These are phyloP conservation scores for Marchantia polymorpha DNA, from an alignment of 225 moss, liverwort and hornwort species.

Conservation along the genomic window DNA sequence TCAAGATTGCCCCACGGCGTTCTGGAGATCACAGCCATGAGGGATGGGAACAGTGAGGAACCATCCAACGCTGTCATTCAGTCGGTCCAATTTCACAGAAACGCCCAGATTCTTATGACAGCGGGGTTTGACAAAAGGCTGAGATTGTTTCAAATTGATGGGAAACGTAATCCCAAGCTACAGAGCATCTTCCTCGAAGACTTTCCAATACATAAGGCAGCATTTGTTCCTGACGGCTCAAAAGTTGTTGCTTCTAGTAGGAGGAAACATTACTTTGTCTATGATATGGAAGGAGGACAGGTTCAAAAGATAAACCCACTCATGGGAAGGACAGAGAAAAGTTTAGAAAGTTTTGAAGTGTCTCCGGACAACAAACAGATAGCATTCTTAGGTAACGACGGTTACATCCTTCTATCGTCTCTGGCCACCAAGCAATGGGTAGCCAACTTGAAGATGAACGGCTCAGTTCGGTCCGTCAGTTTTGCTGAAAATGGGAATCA, in stretches of 20 bases:
- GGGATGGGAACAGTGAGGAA: conserved; percentile 72
- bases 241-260: conserved; percentile 71
- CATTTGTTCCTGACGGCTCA: conserved; percentile 89
- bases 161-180: conserved; percentile 87
- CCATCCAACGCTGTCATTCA: conserved; percentile 76
- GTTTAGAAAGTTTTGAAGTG: conserved; percentile 73
- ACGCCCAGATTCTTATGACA: conserved; percentile 81
- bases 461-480: conserved; percentile 60
- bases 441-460: conserved; percentile 93
- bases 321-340: conserved; percentile 79
- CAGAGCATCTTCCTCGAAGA: conserved; percentile 77
- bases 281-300: conserved; percentile 76
- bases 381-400: conserved; percentile 80
- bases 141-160: conserved; percentile 81
- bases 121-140: conserved; percentile 88
- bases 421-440: conserved; percentile 71
- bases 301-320: conserved; percentile 75
- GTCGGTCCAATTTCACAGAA: conserved; percentile 84
- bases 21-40: conserved; percentile 67
- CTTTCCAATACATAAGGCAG: conserved; percentile 81
- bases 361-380: conserved; percentile 79
- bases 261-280: conserved; percentile 73
- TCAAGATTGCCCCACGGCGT: conserved; percentile 71
- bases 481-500: conserved; percentile 75
- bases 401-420: conserved; percentile 85